Percentiles rank a stretch among this genome's conserved stretches.
Conservation (phyloP, 164 flowering plant species). For the Magnolia officinalis region DNA sequence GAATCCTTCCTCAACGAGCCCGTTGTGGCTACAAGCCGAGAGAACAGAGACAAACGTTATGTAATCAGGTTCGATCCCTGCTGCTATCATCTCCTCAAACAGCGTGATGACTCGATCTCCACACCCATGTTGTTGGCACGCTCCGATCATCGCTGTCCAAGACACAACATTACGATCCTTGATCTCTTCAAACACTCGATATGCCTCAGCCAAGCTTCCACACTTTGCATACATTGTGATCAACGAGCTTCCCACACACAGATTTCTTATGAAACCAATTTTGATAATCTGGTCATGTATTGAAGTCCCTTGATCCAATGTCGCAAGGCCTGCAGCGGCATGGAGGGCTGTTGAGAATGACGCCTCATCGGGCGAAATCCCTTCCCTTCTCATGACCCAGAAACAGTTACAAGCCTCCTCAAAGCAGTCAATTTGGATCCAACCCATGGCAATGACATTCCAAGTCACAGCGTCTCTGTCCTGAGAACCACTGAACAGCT, state of each 20-base stretch:
- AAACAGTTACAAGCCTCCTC: slow-evolving; percentile 54
- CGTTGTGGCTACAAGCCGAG: slow-evolving; percentile 63
- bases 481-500: slow-evolving; percentile 26
- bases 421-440: slow-evolving; percentile 31
- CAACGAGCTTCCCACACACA: slow-evolving; percentile 41
- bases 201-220: slow-evolving; percentile 47
- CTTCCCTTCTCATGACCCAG: slow-evolving; percentile 49
- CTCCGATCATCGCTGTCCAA: slow-evolving; percentile 65
- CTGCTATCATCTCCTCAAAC: slow-evolving; percentile 47
- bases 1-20: slow-evolving; percentile 49
- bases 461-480: slow-evolving; percentile 52
- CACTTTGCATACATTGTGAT: slow-evolving; percentile 62
- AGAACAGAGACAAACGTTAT: slow-evolving; percentile 58
- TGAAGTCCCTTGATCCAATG: slow-evolving; percentile 41
- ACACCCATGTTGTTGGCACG: slow-evolving; percentile 56
- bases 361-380: slow-evolving; percentile 35
- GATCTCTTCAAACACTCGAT: slow-evolving; percentile 38
- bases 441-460: slow-evolving; percentile 60
- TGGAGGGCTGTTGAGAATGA: slow-evolving; percentile 35
- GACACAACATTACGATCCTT: slow-evolving; percentile 43
- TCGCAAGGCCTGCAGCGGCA: slow-evolving; percentile 50
- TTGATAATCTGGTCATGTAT: slow-evolving; percentile 50
- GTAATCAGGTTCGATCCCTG: slow-evolving; percentile 46
- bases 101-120: slow-evolving; percentile 41
- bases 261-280: slow-evolving; percentile 36